phyloP scores from a whole-genome alignment of 768 basidiomycete species.

The Erythrobasidium yunnanense region DNA sequence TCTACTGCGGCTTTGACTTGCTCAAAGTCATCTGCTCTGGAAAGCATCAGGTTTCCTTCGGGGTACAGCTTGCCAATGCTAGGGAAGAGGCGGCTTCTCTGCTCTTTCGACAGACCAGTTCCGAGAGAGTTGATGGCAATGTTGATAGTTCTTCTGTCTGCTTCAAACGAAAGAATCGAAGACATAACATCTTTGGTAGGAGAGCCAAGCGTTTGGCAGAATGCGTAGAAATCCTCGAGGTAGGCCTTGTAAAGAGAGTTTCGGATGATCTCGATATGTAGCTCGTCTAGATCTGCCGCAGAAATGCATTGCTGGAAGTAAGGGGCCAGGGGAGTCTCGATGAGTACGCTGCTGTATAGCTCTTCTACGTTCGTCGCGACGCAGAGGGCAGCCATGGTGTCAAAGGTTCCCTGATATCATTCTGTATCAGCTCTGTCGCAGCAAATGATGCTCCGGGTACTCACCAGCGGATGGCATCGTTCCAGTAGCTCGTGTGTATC shows the following conservation, averaged over 20 bases:
- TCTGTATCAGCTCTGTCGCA: not conserved
- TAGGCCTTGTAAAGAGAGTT: slow-evolving; percentile 99
- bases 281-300: slow-evolving; percentile 89
- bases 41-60: slow-evolving; percentile 85
- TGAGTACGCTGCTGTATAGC: slow-evolving; percentile 86
- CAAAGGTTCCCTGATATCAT: slow-evolving; percentile 61
- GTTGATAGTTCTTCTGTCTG: slow-evolving; percentile 90
- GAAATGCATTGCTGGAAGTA: slow-evolving; percentile 95
- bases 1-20: slow-evolving; percentile 81
- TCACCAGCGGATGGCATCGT: slow-evolving; percentile 85
- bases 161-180: slow-evolving; percentile 83
- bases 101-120: slow-evolving; percentile 87
- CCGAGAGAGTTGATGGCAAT: slow-evolving; percentile 99
- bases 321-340: slow-evolving; percentile 92
- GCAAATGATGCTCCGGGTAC: too few species aligned
- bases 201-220: slow-evolving; percentile 62
- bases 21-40: slow-evolving; percentile 88
- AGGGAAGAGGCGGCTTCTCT: slow-evolving; percentile 86
- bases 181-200: slow-evolving; percentile 90
- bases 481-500: slow-evolving; percentile 94
- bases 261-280: slow-evolving; percentile 98
- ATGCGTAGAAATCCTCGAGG: slow-evolving; percentile 89
- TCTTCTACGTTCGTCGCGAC: slow-evolving; percentile 98
- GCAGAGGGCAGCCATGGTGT: slow-evolving; percentile 97
- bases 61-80: slow-evolving; percentile 86